Conservation (phyloP, 164 flowering plant genomes). For the Stephania cephalantha region DNA sequence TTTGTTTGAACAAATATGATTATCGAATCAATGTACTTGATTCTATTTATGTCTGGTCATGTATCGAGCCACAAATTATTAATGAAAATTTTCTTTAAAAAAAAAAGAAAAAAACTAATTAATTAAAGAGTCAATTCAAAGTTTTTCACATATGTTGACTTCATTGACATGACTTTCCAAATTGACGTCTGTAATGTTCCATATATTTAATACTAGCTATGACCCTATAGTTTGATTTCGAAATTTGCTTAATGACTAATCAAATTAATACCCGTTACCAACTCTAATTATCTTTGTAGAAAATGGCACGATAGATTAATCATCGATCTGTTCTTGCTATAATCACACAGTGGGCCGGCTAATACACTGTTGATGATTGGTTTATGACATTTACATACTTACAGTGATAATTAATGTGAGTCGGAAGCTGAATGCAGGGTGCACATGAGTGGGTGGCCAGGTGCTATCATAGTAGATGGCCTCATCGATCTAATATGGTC, state of each 20-base stretch:
- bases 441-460: constrained; percentile 4
- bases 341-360: no score
- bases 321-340: background rate
- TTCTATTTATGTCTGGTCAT: no score
- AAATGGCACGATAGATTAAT: background rate
- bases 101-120: background rate
- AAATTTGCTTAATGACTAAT: background rate
- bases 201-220: background rate
- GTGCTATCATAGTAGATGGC: background rate
- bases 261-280: background rate
- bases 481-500: background rate
- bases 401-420: background rate
- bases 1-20: no score
- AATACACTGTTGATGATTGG: background rate
- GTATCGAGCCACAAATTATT: no score
- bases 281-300: background rate
- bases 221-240: background rate
- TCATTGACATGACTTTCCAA: background rate
- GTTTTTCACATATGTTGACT: background rate
- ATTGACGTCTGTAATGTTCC: background rate
- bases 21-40: no score
- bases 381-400: background rate
- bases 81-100: no score
- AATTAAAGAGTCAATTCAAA: background rate
- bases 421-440: background rate